Percentiles rank a stretch among this genome's conserved stretches.
phyloP scores from a whole-genome alignment of 192 early-diverging fungal species.

The Spinellus fusiger region DNA sequence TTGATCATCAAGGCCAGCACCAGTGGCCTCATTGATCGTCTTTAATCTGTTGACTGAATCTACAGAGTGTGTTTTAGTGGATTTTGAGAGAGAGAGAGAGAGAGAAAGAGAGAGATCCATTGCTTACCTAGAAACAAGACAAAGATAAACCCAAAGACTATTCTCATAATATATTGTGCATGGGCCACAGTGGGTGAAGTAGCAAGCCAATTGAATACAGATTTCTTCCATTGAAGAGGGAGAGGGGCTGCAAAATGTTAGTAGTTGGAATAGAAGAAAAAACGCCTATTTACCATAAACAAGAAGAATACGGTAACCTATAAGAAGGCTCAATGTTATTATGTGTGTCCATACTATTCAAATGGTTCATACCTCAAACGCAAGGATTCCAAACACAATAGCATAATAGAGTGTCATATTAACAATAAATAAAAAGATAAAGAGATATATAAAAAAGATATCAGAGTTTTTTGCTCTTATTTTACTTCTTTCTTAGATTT shows the following conservation, averaged over 20 bases:
- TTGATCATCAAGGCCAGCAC: slow-evolving; percentile 1
- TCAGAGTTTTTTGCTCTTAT: too few relatives aligned
- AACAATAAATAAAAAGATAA: too few relatives aligned
- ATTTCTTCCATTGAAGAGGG: not conserved
- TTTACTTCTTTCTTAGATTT: too few relatives aligned
- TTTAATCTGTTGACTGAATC: slow-evolving; percentile 43
- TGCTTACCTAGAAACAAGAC: slow-evolving; percentile 48
- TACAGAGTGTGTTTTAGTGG: slow-evolving; percentile 13
- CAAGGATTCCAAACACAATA: slow-evolving; percentile 40
- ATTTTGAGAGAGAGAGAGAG: too few relatives aligned
- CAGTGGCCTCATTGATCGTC: slow-evolving; percentile 18
- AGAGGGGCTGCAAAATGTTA: not conserved
- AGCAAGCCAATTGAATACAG: not conserved
- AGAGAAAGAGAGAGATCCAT: too few relatives aligned
- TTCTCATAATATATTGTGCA: slow-evolving; percentile 37
- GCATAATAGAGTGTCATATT: slow-evolving; percentile 43
- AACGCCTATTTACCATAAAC: not conserved
- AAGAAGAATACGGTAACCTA: too few relatives aligned
- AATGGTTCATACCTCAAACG: slow-evolving; percentile 34
- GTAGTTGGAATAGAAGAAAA: not conserved
- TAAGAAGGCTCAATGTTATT: not conserved
- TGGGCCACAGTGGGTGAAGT: slow-evolving; percentile 1
- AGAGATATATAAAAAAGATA: too few relatives aligned
- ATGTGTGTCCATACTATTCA: not conserved
- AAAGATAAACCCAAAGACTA: slow-evolving; percentile 49